These are phyloP conservation scores for Trichoderma sp. DNA, from an alignment of 2,329 filamentous ascomycete genomes.

Conservation along the genomic window DNA sequence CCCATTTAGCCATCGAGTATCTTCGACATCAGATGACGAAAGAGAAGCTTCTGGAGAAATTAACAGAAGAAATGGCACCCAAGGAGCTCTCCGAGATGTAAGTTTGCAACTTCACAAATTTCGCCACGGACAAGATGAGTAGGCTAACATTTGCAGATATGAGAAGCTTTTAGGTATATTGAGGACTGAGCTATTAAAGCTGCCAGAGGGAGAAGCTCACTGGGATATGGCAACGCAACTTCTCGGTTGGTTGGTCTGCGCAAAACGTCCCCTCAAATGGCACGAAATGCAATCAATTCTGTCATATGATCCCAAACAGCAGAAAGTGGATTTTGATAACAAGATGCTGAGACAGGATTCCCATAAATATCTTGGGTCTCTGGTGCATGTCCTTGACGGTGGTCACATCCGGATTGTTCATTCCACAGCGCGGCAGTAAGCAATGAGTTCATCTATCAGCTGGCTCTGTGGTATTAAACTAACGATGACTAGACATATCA, in stretches of 20 bases:
- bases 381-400: not conserved
- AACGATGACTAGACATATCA: not conserved
- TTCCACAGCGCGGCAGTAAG: not conserved
- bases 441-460: too few species aligned
- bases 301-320: not conserved
- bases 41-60: not conserved
- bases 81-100: not conserved
- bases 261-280: conserved; percentile 3
- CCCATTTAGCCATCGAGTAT: conserved; percentile 1
- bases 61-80: not conserved
- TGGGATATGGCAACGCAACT: not conserved
- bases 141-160: not conserved
- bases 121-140: too few species aligned
- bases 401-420: conserved; percentile 2
- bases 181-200: not conserved
- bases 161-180: not conserved
- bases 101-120: not conserved
- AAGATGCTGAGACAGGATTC: not conserved
- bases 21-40: not conserved
- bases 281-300: conserved; percentile 8
- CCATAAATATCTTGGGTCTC: not conserved
- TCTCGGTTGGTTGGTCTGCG: conserved; percentile 1
- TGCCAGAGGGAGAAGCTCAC: not conserved
- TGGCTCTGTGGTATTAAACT: not conserved
- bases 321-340: conserved; percentile 4